phyloP scores from a whole-genome alignment of 208 protist genomes.

The Leishmania lainsoni region DNA sequence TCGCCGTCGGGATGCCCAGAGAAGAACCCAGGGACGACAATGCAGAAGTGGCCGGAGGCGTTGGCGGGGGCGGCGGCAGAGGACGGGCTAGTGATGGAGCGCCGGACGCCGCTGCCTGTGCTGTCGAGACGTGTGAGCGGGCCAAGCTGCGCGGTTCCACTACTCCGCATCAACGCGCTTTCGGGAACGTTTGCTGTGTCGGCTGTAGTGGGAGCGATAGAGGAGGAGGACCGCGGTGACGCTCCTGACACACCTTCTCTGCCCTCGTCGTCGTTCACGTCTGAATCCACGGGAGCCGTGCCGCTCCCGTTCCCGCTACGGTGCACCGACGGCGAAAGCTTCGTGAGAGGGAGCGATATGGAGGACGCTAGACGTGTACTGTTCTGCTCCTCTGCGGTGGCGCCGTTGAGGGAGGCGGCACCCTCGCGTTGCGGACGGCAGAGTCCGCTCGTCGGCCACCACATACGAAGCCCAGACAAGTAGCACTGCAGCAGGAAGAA shows the following conservation, averaged over 20 bases:
- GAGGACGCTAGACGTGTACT: neutral
- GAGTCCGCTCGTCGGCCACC: constrained; percentile 45
- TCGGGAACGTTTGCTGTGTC: neutral
- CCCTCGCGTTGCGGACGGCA: constrained; percentile 17
- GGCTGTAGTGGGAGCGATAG: neutral
- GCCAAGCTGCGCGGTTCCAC: neutral
- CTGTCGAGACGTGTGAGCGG: neutral
- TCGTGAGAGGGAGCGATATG: neutral
- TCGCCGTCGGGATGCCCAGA: neutral
- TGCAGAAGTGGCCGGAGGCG: neutral
- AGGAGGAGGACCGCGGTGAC: neutral
- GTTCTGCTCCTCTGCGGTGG: neutral
- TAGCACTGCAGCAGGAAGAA: constrained; percentile 73
- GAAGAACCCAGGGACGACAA: neutral
- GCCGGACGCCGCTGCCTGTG: constrained; percentile 8
- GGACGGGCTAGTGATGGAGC: constrained; percentile 27
- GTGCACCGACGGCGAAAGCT: neutral
- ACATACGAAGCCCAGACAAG: constrained; percentile 51
- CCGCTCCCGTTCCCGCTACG: neutral
- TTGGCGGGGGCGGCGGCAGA: constrained; percentile 6
- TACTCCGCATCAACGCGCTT: neutral
- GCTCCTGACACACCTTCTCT: neutral
- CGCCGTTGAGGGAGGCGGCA: neutral
- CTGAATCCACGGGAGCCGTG: neutral
- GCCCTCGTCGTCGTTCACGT: neutral